Evolutionary conservation across 1,139 yeast genomes (phyloP).

Genomic region (Pneumocystis oryctolagi): DNA sequence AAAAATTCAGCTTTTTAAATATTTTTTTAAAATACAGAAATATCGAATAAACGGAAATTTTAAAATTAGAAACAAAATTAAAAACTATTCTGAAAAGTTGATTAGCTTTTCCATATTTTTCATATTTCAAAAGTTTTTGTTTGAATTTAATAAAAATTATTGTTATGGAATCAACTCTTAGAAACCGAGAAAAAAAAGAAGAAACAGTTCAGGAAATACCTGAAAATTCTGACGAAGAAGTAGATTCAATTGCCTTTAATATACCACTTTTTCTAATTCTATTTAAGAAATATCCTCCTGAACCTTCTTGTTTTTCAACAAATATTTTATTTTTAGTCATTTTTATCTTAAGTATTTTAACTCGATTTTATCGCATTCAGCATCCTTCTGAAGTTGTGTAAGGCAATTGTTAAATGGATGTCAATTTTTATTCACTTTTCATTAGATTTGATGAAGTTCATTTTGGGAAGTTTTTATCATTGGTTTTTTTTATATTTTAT

Average conservation of each 20-base stretch:
- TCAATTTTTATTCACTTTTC: not conserved
- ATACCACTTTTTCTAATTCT: not conserved
- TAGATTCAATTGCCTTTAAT: not conserved
- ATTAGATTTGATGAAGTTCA: conserved; percentile 83
- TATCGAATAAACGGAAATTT: not conserved
- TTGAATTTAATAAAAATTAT: not conserved
- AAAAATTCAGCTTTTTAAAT: no score
- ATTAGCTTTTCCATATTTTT: not conserved
- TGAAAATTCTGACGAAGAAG: not conserved
- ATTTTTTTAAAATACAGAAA: no score
- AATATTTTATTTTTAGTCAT: conserved; percentile 32
- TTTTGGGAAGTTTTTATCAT: conserved; percentile 75
- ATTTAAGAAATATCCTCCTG: not conserved
- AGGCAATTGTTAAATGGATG: not conserved
- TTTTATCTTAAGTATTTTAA: conserved; percentile 49
- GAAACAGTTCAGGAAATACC: not conserved
- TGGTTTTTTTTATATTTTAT: conserved; percentile 33
- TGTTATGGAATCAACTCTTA: not conserved
- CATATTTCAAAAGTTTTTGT: not conserved
- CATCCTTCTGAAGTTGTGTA: conserved; percentile 69
- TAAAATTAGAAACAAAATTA: not conserved
- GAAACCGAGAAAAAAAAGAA: not conserved
- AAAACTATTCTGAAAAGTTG: not conserved
- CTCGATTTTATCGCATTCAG: conserved; percentile 58
- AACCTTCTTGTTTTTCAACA: not conserved